A percentile compares a stretch with the other conserved stretches of the same genome.
phyloP scores from a whole-genome alignment of 2,329 filamentous ascomycete species.

The Exophiala sp. region DNA sequence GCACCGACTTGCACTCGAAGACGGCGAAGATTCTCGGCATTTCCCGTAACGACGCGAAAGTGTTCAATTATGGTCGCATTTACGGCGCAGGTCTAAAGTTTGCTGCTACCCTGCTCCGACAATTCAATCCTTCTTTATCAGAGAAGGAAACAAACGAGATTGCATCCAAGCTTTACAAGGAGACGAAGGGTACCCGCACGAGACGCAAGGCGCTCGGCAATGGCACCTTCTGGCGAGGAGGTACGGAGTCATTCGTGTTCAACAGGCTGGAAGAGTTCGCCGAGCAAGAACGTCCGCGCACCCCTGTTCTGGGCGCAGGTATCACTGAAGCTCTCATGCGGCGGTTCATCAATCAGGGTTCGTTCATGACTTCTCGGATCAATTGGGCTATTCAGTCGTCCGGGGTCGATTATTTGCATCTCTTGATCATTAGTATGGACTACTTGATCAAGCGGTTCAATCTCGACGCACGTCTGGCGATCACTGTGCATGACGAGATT shows the following conservation, averaged over 20 bases:
- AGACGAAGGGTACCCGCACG: slow-evolving; percentile 87
- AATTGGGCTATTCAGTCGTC: slow-evolving; percentile 99
- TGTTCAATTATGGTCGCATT: slow-evolving; percentile 98
- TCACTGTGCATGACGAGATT: slow-evolving; percentile 98
- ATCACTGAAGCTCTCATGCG: slow-evolving; percentile 95
- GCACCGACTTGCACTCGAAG: slow-evolving; percentile 90
- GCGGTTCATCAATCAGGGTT: slow-evolving; percentile 80
- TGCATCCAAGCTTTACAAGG: slow-evolving; percentile 76
- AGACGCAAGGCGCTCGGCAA: slow-evolving; percentile 63
- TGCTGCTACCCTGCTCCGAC: slow-evolving; percentile 79
- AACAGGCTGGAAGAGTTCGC: slow-evolving; percentile 98
- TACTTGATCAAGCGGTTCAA: slow-evolving; percentile 83
- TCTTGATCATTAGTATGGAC: slow-evolving; percentile 92
- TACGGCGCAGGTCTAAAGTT: slow-evolving; percentile 98
- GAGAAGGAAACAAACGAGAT: slow-evolving; percentile 74
- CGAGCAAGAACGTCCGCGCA: slow-evolving; percentile 84
- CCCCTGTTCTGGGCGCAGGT: slow-evolving; percentile 86
- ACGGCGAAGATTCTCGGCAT: slow-evolving; percentile 91
- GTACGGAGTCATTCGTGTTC: slow-evolving; percentile 96
- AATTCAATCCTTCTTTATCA: slow-evolving; percentile 83
- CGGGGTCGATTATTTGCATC: slow-evolving; percentile 93
- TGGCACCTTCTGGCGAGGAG: slow-evolving; percentile 88
- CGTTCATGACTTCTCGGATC: slow-evolving; percentile 92
- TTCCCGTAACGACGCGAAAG: slow-evolving; percentile 88
- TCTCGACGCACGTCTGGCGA: slow-evolving; percentile 77